Conservation (phyloP, 257 asterid genomes). For the Ajuga chamaepitys region DNA sequence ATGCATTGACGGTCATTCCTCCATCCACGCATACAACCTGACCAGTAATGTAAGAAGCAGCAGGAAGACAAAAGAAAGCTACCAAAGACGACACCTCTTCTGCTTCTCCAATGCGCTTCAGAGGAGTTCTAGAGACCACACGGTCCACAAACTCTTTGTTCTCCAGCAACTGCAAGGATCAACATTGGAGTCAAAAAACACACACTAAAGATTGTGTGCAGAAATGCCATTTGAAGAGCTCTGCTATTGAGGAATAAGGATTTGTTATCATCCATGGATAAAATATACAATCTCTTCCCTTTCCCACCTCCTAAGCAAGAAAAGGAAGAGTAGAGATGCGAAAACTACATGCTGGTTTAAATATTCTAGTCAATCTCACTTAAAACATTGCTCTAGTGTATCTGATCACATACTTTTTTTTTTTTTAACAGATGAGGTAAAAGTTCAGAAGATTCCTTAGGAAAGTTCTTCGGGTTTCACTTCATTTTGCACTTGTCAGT, state of each 20-base stretch:
- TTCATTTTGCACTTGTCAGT: too few relatives aligned
- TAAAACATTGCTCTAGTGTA: not conserved
- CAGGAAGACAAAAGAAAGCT: slow-evolving; percentile 83
- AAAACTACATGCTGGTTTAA: too few relatives aligned
- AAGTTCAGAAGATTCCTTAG: not conserved
- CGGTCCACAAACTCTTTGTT: slow-evolving; percentile 50
- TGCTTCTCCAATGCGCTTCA: slow-evolving; percentile 72
- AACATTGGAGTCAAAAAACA: not conserved
- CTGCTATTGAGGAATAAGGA: not conserved
- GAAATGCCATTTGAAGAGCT: too few relatives aligned
- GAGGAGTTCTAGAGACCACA: slow-evolving; percentile 62
- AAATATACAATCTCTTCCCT: not conserved
- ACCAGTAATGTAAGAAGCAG: slow-evolving; percentile 79
- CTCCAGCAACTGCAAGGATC: slow-evolving; percentile 52
- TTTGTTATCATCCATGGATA: not conserved
- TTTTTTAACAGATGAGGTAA: too few relatives aligned
- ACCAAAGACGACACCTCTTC: slow-evolving; percentile 75
- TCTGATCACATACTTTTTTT: not conserved
- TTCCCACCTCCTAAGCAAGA: too few relatives aligned
- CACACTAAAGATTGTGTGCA: too few relatives aligned
- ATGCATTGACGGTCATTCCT: slow-evolving; percentile 73
- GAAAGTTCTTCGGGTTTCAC: not conserved
- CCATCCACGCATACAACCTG: slow-evolving; percentile 81
- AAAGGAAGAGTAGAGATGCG: too few relatives aligned
- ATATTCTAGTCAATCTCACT: too few relatives aligned